Base-by-base conservation (phyloP, 108 stramenopile species). In the Thalassiosira profunda region DNA sequence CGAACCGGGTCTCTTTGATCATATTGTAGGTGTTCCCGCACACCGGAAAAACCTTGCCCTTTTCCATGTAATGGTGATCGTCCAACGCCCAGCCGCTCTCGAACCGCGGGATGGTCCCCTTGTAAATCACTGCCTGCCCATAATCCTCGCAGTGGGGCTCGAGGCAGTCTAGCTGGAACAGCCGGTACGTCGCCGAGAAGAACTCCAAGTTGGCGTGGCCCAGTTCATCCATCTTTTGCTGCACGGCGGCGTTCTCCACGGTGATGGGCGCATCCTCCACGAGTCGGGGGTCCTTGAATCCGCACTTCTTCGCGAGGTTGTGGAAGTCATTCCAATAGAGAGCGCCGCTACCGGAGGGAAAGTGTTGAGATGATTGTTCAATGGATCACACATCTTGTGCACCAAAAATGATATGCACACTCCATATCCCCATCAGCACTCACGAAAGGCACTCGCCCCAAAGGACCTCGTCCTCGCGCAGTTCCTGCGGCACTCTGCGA, bases 301-400 rank as follows among this genome's bases (percentile, higher is more conserved):
- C 98, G 48, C 84, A 85, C 30, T 82, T 73, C 38, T 85, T 88
- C 57, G 93, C 88, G 57, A 97, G 64, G 43, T 87, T 88, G 37
- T 91, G 75, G 67, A 98, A 98, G 64, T 98, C 98, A 77, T 96
- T 96, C 97, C 97, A 97, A 70, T 98, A 98, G 17, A 98, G 75
- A 1, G 98, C 98, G 25, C 98, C 98, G 11, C 77, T n/a, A n/a
- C n/a, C n/a, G n/a, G n/a, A n/a, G n/a, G n/a, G n/a, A n/a, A n/a
- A n/a, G n/a, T n/a, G n/a, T n/a, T n/a, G n/a, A n/a, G n/a, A n/a
- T n/a, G n/a, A n/a, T n/a, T n/a, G n/a, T n/a, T n/a, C n/a, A n/a
- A n/a, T n/a, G n/a, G n/a, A n/a, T n/a, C n/a, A n/a, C n/a, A n/a
- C n/a, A n/a, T n/a, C n/a, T n/a, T n/a, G n/a, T n/a, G n/a, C n/a